Percentiles rank a stretch among this genome's conserved stretches.
Conservation (phyloP, 1,139 yeast genomes). For the Geotrichum aggregatum region DNA sequence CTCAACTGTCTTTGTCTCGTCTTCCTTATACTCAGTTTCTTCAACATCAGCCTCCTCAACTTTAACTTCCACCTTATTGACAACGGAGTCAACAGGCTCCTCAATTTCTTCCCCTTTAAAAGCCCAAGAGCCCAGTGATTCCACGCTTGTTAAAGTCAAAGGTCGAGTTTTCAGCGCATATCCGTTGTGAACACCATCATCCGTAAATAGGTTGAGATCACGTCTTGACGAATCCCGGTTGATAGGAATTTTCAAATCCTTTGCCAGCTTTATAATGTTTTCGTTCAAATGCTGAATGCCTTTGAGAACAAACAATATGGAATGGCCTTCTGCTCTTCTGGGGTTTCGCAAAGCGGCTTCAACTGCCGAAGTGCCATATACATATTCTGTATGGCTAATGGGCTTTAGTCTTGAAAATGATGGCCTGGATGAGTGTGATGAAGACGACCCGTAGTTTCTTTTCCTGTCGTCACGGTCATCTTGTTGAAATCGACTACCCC, state of each 20-base stretch:
- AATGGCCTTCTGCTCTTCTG: slow-evolving; percentile 46
- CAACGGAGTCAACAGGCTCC: not conserved
- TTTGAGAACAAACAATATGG: slow-evolving; percentile 46
- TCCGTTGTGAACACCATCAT: slow-evolving; percentile 79
- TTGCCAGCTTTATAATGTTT: slow-evolving; percentile 47
- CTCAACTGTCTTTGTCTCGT: no score
- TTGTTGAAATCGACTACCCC: slow-evolving; percentile 10
- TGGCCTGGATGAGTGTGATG: not conserved
- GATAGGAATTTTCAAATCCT: slow-evolving; percentile 45
- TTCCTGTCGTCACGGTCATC: slow-evolving; percentile 5
- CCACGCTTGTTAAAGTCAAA: slow-evolving; percentile 46
- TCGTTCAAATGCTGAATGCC: slow-evolving; percentile 31
- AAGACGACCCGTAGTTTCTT: slow-evolving; percentile 18
- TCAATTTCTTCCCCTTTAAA: slow-evolving; percentile 3
- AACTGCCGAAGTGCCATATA: slow-evolving; percentile 76
- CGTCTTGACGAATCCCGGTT: slow-evolving; percentile 48
- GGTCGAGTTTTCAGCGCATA: slow-evolving; percentile 67
- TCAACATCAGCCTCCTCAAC: not conserved
- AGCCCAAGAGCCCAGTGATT: slow-evolving; percentile 21
- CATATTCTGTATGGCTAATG: slow-evolving; percentile 45
- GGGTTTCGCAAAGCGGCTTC: slow-evolving; percentile 60
- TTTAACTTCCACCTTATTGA: not conserved
- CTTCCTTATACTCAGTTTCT: not conserved
- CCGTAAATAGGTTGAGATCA: slow-evolving; percentile 57
- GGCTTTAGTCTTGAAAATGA: slow-evolving; percentile 7